Conservation (phyloP, 345 rosid genomes). For the Gossypium longicalyx region DNA sequence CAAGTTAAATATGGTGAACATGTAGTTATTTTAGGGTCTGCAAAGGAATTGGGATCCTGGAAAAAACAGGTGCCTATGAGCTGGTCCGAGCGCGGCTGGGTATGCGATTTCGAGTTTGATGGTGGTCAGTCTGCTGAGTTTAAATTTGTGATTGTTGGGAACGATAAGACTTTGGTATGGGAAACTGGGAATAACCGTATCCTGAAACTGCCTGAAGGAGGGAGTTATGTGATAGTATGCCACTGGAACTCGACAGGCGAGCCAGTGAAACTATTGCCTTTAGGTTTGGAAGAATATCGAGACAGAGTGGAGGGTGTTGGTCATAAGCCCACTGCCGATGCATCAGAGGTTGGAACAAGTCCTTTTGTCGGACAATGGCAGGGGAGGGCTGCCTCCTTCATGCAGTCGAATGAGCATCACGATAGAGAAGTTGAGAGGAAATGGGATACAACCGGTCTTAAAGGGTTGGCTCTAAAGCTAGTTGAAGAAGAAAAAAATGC, state of each 20-base stretch:
- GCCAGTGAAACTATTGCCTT: constrained; percentile 43
- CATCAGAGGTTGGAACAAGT: constrained; percentile 45
- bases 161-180: constrained; percentile 61
- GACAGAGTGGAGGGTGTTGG: constrained; percentile 22
- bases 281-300: constrained; percentile 27
- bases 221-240: constrained; percentile 52
- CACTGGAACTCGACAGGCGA: constrained; percentile 68
- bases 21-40: constrained; percentile 70
- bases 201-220: constrained; percentile 55
- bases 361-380: constrained; percentile 92
- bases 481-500: constrained; percentile 78
- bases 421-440: constrained; percentile 47
- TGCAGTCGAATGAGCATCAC: constrained; percentile 75
- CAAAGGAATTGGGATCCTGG: constrained; percentile 80
- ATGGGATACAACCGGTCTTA: constrained; percentile 77
- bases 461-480: constrained; percentile 61
- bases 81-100: constrained; percentile 92
- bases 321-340: constrained; percentile 32
- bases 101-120: constrained; percentile 49
- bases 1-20: constrained; percentile 80
- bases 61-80: constrained; percentile 66
- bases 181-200: constrained; percentile 71
- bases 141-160: constrained; percentile 54
- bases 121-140: constrained; percentile 58
- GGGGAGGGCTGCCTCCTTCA: constrained; percentile 66